Evolutionary conservation across 2,329 filamentous ascomycete genomes (phyloP), one percentile per base, ranked within the genome.

Genomic region (Ceratocystis eucalypticola): DNA sequence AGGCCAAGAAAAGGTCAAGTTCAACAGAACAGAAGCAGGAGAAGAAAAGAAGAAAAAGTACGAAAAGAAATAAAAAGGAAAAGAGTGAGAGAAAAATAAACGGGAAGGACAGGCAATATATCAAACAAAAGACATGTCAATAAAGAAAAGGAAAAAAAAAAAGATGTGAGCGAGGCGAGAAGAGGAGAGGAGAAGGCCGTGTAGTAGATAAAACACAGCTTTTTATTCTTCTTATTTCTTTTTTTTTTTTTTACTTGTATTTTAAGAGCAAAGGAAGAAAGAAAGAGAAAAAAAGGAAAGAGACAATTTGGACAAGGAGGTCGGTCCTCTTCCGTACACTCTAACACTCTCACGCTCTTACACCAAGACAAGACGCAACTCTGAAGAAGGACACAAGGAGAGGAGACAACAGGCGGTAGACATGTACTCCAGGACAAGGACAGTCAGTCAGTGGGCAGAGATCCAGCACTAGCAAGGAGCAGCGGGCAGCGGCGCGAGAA

Each of bases 41-140:
- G n/a, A 6, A 25, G 12, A 12, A 17, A 53, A 50, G 20, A 53
- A 8, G 50, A 63, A 25, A 25, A 53, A 12, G 33, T 41, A 41
- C 37, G 33, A 37, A 62, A 50, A 17, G 17, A 62, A 62, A 62
- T 20, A 48, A n/a, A 25, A 46, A 62, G 8, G 30, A 45, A 63
- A 44, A 12, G 20, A 28, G 61, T 15, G 30, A 6, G 45, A 20
- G n/a, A 48, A 20, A 50, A 12, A 63, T 30, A 63, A 50, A n/a
- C 61, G 33, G 25, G 25, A 30, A 33, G 37, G 25, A 25, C 37
- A 33, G 53, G 17, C 15, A 33, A 57, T 28, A 12, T 45, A 62
- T 45, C 20, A 62, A 62, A 53, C 48, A 17, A 33, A 30, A 57
- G 25, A 57, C 53, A 57, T 57, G 53, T 57, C 53, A 57, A 57